Percentiles rank a stretch among this genome's conserved stretches.
phyloP scores from a whole-genome alignment of 1,139 yeast species.

The Yamadazyma sp. region DNA sequence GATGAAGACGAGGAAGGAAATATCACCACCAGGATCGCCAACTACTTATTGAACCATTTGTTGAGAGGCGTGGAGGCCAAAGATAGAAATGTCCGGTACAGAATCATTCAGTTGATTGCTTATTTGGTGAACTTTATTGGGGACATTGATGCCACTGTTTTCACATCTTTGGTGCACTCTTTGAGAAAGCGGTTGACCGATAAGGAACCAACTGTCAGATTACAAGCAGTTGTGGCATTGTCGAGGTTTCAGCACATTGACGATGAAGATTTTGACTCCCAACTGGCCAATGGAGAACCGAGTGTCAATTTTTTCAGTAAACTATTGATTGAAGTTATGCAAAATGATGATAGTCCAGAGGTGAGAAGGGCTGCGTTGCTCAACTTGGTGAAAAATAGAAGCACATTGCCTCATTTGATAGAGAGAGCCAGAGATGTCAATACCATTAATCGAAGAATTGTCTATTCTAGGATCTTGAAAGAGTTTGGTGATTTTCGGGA shows the following conservation, averaged over 20 bases:
- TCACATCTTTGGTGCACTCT: conserved; percentile 60
- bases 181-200: conserved; percentile 69
- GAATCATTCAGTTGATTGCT: conserved; percentile 79
- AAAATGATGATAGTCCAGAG: conserved; percentile 82
- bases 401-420: conserved; percentile 59
- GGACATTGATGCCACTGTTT: conserved; percentile 74
- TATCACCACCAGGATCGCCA: conserved; percentile 50
- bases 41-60: conserved; percentile 62
- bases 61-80: conserved; percentile 76
- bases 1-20: conserved; percentile 18
- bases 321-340: conserved; percentile 41
- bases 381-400: conserved; percentile 57
- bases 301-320: conserved; percentile 5
- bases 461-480: conserved; percentile 68
- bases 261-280: conserved; percentile 22
- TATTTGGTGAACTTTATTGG: conserved; percentile 70
- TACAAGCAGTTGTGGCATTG: conserved; percentile 79
- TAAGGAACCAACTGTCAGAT: conserved; percentile 74
- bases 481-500: conserved; percentile 67
- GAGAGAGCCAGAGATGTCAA: conserved; percentile 85
- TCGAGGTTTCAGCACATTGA: conserved; percentile 69
- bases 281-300: conserved; percentile 5
- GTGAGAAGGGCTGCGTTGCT: conserved; percentile 83
- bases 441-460: conserved; percentile 66
- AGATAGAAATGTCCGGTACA: conserved; percentile 73